Evolutionary conservation across 192 early-diverging fungal genomes (phyloP).

Genomic region (Geranomyces variabilis): DNA sequence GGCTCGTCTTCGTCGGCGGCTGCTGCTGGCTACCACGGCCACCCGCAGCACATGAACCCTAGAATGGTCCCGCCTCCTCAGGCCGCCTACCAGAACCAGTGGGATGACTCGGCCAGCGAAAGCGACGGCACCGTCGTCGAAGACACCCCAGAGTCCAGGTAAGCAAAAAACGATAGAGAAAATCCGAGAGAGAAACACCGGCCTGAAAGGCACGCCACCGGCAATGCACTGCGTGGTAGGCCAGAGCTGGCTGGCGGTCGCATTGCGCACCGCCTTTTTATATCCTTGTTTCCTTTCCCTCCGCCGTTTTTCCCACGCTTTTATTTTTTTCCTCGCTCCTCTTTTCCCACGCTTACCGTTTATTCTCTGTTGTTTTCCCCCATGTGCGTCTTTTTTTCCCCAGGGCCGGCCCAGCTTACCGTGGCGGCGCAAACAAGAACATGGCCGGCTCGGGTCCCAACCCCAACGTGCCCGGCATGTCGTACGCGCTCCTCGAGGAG

Average conservation of each 20-base stretch:
- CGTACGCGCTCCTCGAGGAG: slow-evolving; percentile 51
- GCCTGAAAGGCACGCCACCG: too few species aligned
- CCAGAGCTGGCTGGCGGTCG: too few species aligned
- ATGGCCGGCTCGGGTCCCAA: slow-evolving; percentile 2
- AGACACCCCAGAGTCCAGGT: slow-evolving; percentile 34
- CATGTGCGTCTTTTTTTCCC: background rate
- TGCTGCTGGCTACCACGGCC: slow-evolving; percentile 3
- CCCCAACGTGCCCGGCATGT: slow-evolving; percentile 36
- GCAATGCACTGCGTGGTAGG: too few species aligned
- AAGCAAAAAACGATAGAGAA: too few species aligned
- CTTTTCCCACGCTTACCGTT: background rate
- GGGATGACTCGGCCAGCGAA: slow-evolving; percentile 38
- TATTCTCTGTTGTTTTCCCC: too few species aligned
- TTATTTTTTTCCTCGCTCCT: background rate
- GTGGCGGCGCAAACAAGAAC: slow-evolving; percentile 1
- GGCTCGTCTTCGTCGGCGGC: too few species aligned
- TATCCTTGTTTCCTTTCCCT: too few species aligned
- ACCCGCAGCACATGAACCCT: slow-evolving; percentile 36
- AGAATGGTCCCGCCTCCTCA: slow-evolving; percentile 23
- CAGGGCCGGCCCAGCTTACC: slow-evolving; percentile 42
- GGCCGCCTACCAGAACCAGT: slow-evolving; percentile 29
- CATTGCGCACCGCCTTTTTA: too few species aligned
- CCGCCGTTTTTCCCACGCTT: background rate
- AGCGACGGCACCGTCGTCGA: slow-evolving; percentile 37
- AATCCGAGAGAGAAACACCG: too few species aligned